Conservation (phyloP, 305 asterid species). For the Fraxinus xanthoxyloides region DNA sequence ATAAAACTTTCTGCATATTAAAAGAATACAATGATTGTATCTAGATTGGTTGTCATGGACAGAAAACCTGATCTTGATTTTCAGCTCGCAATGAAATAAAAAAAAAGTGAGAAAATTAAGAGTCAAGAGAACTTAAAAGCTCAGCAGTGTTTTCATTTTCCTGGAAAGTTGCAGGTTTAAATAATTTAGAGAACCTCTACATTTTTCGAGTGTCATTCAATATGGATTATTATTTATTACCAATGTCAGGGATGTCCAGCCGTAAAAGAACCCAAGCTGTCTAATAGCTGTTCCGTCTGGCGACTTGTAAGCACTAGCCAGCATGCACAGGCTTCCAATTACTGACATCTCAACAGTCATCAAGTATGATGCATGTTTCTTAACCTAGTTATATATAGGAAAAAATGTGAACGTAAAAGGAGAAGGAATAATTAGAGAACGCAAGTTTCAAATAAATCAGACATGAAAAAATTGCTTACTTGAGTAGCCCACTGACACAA, state of each 20-base stretch:
- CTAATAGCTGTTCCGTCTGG: constrained; percentile 84
- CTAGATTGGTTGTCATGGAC: background rate
- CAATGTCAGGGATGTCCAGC: constrained; percentile 85
- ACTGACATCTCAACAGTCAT: constrained; percentile 97
- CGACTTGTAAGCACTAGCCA: constrained; percentile 79
- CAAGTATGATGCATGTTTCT: constrained; percentile 81
- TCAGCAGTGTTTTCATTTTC: background rate
- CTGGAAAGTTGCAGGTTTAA: background rate
- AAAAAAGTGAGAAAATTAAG: background rate
- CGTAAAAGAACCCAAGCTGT: constrained; percentile 77
- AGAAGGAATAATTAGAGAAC: constrained; percentile 17
- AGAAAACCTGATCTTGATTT: background rate
- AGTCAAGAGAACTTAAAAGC: background rate
- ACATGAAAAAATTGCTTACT: constrained; percentile 39
- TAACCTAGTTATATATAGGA: constrained; percentile 44
- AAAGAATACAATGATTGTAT: background rate
- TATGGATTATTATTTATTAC: constrained; percentile 54
- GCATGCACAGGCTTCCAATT: constrained; percentile 88
- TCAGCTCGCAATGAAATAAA: background rate
- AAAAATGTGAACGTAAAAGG: constrained; percentile 3
- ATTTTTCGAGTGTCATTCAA: background rate
- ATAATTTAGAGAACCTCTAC: constrained; percentile 12
- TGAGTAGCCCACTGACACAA: constrained; percentile 98
- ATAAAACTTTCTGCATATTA: background rate
- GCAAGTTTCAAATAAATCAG: constrained; percentile 1